Evolutionary conservation across 2,329 filamentous ascomycete genomes (phyloP).

Genomic region (Phaeosphaeria sp.): DNA sequence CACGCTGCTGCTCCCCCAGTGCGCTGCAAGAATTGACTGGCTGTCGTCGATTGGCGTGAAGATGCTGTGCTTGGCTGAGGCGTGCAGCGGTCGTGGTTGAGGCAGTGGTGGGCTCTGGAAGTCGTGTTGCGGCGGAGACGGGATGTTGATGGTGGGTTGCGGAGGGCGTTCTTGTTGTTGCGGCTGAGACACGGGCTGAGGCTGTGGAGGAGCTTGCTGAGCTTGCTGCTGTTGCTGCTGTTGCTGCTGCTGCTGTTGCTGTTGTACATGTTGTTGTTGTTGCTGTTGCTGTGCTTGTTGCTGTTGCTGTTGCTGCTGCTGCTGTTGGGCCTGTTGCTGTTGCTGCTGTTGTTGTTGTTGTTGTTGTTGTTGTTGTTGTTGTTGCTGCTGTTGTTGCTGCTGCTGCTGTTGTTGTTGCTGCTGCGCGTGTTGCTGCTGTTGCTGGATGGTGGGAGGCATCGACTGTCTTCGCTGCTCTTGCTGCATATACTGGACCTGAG

Average conservation of each 20-base stretch:
- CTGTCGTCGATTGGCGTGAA: constrained; percentile 97
- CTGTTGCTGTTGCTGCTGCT: constrained; percentile 72
- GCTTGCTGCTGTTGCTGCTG: constrained; percentile 74
- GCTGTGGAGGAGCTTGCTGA: constrained; percentile 73
- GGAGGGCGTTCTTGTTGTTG: constrained; percentile 63
- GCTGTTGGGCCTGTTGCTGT: constrained; percentile 48
- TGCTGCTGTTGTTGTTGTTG: constrained; percentile 74
- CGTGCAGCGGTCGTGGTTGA: constrained; percentile 69
- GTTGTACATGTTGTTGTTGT: constrained; percentile 71
- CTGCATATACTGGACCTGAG: constrained; percentile 70
- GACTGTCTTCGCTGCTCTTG: constrained; percentile 79
- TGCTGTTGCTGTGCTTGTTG: constrained; percentile 71
- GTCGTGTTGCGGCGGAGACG: constrained; percentile 60
- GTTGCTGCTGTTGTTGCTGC: constrained; percentile 36
- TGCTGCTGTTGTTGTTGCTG: constrained; percentile 63
- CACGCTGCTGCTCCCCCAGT: constrained; percentile 65
- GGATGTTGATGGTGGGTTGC: constrained; percentile 46
- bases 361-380: constrained; percentile 64
- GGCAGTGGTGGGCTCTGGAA: constrained; percentile 61
- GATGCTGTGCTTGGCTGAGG: constrained; percentile 81
- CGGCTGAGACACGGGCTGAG: constrained; percentile 75
- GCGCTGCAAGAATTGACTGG: constrained; percentile 84
- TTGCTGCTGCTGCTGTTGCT: constrained; percentile 48
- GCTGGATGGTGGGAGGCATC: constrained; percentile 71
- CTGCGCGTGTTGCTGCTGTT: constrained; percentile 57